Evolutionary conservation across 768 basidiomycete genomes (phyloP), one percentile per base, ranked within the genome.

Genomic region (Candolleomyces eurysporus): DNA sequence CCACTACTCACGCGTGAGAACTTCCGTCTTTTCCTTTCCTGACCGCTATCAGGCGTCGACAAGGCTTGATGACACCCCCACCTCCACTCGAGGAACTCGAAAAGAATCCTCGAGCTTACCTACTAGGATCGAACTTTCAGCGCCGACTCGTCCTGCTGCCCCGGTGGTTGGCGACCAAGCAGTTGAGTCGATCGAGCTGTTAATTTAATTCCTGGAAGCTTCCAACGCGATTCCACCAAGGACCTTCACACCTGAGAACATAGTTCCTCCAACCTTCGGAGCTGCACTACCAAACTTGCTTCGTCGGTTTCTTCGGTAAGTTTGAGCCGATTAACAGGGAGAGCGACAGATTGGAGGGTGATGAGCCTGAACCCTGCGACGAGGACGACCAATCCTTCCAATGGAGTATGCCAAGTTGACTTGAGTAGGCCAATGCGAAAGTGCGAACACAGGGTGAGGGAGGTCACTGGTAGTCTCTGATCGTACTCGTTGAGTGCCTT

Each of bases 231-330:
- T 75, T 16, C 86, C 87, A 1, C 88, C 84, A 2, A 89, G 68
- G 7, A 82, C 81, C 68, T 82, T 82, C 80, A 90, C 82, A 19
- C 88, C 87, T 64, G 79, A 85, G 60, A 89, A 72, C 11, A 90
- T 78, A 22, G 78, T 82, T 36, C 84, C 86, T 21, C 88, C 87
- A 2, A 87, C 82, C 64, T 79, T 84, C 58, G 82, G 65, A 5
- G 87, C 87, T 10, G 85, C 78, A 60, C 71, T 78, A 16, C 86
- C 82, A 1, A 86, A 63, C 50, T 86, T 82, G 83, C 2, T 76
- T 75, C 53, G 78, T 71, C 30, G 49, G 57, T 3, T 54, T 7
- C 36, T 36, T 36, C 8, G 36, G 36, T 36, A 36, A 11, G 36
- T 36, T 36, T 11, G 6, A 8, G 11, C 36, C 36, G 8, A 1